These are phyloP conservation scores for Rhynchosporium secalis DNA, from an alignment of 2,329 filamentous ascomycete species.

Conservation along the genomic window DNA sequence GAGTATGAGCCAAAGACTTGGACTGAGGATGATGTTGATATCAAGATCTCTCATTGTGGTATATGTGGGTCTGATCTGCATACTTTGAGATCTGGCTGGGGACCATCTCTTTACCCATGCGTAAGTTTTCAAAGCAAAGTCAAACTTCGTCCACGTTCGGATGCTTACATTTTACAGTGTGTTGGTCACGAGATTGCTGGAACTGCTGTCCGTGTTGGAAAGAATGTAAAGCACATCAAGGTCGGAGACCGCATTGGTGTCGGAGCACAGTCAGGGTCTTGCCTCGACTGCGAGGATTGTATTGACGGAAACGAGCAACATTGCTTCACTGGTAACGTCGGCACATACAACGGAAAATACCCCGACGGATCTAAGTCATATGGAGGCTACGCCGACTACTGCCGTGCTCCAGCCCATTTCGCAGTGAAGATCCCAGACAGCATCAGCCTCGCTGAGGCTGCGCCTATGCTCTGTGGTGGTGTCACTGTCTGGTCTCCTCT, in stretches of 20 bases:
- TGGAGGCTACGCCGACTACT: conserved; percentile 50
- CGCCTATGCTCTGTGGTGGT: conserved; percentile 77
- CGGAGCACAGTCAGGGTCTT: conserved; percentile 52
- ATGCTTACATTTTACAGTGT: conserved; percentile 29
- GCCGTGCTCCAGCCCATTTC: conserved; percentile 59
- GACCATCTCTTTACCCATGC: conserved; percentile 44
- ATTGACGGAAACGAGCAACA: conserved; percentile 30
- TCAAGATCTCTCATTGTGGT: conserved; percentile 51
- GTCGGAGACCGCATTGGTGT: conserved; percentile 56
- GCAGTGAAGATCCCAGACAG: conserved; percentile 58
- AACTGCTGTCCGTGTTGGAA: conserved; percentile 48
- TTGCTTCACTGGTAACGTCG: conserved; percentile 40
- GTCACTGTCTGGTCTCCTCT: conserved; percentile 73
- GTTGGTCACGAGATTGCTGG: conserved; percentile 56
- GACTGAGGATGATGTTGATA: conserved; percentile 53
- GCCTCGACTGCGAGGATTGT: conserved; percentile 55
- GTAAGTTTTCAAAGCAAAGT: background rate
- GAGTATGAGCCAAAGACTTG: conserved; percentile 50
- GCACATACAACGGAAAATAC: conserved; percentile 47
- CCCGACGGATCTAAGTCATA: conserved; percentile 45
- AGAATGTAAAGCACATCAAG: conserved; percentile 45
- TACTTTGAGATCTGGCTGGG: conserved; percentile 39
- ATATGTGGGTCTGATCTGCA: conserved; percentile 43
- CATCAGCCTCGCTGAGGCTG: conserved; percentile 50
- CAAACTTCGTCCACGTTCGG: too few relatives aligned